Evolutionary conservation across 345 rosid genomes (phyloP).

Genomic region (Syzygium aqueum): DNA sequence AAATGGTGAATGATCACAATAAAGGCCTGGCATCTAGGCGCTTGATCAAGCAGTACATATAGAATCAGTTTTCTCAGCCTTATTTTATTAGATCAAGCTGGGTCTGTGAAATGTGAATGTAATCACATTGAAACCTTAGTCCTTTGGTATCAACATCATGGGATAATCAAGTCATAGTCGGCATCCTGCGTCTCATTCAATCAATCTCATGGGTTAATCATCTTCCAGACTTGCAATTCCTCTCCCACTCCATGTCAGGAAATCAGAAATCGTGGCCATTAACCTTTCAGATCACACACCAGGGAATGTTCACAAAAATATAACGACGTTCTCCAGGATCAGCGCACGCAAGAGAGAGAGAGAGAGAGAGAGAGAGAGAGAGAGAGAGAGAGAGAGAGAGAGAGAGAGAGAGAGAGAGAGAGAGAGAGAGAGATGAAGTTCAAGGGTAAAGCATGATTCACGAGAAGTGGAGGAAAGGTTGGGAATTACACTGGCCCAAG

Average conservation of each 20-base stretch:
- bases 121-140: neutral
- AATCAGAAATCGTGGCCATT: neutral
- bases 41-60: neutral
- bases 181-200: neutral
- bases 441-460: neutral
- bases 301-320: neutral
- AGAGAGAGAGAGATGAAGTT: neutral
- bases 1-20: neutral
- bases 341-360: neutral
- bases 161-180: neutral
- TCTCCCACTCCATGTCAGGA: neutral
- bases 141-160: neutral
- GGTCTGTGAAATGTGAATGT: neutral
- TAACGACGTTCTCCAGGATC: neutral
- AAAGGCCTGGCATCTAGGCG: neutral
- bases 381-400: neutral
- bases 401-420: neutral
- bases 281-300: neutral
- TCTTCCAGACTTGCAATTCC: neutral
- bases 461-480: neutral
- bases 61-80: neutral
- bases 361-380: neutral
- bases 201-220: neutral
- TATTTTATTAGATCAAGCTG: neutral
- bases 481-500: slow-evolving; percentile 67